Conservation (phyloP, 352 stramenopile genomes). For the Phytophthora syringae region DNA sequence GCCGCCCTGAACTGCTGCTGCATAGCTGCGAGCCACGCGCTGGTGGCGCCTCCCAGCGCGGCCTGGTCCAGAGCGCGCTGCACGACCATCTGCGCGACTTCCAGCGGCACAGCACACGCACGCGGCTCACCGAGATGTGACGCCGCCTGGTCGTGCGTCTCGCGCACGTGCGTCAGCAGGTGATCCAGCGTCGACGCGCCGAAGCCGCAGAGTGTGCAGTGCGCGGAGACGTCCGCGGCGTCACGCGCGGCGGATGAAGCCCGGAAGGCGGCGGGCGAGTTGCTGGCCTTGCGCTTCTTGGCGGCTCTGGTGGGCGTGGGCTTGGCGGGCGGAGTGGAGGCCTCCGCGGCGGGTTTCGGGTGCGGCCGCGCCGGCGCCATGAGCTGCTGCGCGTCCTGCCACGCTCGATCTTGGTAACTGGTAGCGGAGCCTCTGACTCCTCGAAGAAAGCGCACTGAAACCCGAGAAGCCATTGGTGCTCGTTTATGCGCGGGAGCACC, state of each 20-base stretch:
- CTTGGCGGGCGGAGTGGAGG: not conserved
- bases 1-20: constrained; percentile 52
- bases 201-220: constrained; percentile 55
- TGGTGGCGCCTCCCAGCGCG: constrained; percentile 60
- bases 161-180: constrained; percentile 56
- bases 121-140: constrained; percentile 49
- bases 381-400: not conserved
- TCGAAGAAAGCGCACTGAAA: constrained; percentile 8
- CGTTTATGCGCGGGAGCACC: not conserved
- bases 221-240: constrained; percentile 15
- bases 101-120: constrained; percentile 51
- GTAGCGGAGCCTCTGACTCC: constrained; percentile 2
- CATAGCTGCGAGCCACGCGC: constrained; percentile 56
- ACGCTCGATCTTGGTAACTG: constrained; percentile 24
- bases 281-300: constrained; percentile 70
- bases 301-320: constrained; percentile 5
- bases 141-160: constrained; percentile 38
- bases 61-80: constrained; percentile 55
- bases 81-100: constrained; percentile 66
- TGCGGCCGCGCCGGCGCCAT: constrained; percentile 31
- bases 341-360: not conserved
- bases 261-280: constrained; percentile 26
- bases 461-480: not conserved
- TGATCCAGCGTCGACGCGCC: constrained; percentile 52
- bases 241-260: constrained; percentile 13